Evolutionary conservation across 345 rosid species (phyloP), one percentile per base, ranked within the genome.

Genomic region (Lepidium aucheri): DNA sequence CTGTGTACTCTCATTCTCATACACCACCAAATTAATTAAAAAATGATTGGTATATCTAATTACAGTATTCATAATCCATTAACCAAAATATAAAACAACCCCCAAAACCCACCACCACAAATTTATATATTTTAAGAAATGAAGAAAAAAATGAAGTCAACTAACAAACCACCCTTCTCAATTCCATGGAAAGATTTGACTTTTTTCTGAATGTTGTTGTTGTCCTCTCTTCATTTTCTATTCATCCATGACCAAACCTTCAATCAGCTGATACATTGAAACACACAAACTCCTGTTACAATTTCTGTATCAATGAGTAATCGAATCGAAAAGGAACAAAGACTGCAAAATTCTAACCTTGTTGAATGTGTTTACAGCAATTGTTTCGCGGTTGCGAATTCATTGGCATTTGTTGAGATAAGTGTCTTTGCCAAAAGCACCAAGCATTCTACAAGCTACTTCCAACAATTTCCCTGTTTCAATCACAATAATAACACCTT

Each of bases 401-500:
- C 53, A 78, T 46, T 42, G 77, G 64, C 94, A 87, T 45, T 78
- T 64, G 69, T 61, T 74, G 60, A 85, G 77, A 44, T 50, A 84
- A 13, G 82, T 74, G 57, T 77, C 83, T 53, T 81, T 85, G 45
- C 86, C 88, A 77, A 83, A 39, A 40, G 86, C 77, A 38, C 68
- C 91, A 32, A 83, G 83, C 87, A 85, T 60, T 36, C 74, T 67
- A 72, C 95, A 88, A 3, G 89, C 82, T 59, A 85, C 84, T 72
- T 85, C 87, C 79, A 85, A 69, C 74, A 88, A 72, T 69, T 76
- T 85, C 70, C 95, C 95, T 88, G 87, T 63, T 51, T 66, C 56
- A 59, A 28, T 34, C 50, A 72, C 40, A 72, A 57, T 24, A 47
- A 13, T 32, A 40, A 58, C 60, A 73, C 18, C 41, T 57, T 65